Conservation (phyloP, 768 basidiomycete genomes). For the Trametes cinnabarina region DNA sequence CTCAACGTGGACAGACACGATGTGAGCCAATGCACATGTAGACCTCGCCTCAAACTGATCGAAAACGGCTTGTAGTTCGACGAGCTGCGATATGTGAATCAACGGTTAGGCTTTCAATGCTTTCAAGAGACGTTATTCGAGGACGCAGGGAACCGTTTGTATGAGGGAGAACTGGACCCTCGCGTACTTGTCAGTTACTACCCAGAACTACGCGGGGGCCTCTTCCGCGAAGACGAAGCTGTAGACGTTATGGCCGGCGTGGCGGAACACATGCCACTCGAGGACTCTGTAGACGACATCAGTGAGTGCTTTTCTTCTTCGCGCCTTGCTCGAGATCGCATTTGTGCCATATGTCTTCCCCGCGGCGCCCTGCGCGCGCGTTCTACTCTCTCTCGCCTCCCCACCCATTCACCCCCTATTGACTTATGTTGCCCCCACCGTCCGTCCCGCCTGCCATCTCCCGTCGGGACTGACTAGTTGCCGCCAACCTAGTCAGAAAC, state of each 20-base stretch:
- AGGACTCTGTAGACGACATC: slow-evolving; percentile 75
- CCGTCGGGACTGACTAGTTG: slow-evolving; percentile 79
- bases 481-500: slow-evolving; percentile 85
- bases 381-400: slow-evolving; percentile 8
- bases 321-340: slow-evolving; percentile 2
- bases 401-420: slow-evolving; percentile 18
- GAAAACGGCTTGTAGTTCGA: slow-evolving; percentile 44
- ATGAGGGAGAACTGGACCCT: slow-evolving; percentile 81
- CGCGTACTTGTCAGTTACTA: slow-evolving; percentile 79
- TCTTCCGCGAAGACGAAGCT: slow-evolving; percentile 54
- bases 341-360: slow-evolving; percentile 18
- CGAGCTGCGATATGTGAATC: slow-evolving; percentile 75
- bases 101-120: slow-evolving; percentile 78
- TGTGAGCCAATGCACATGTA: slow-evolving; percentile 33
- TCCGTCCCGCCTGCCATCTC: slow-evolving; percentile 35
- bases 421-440: slow-evolving; percentile 19
- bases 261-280: slow-evolving; percentile 63
- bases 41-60: not conserved
- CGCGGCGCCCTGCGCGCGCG: not conserved
- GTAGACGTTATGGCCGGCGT: slow-evolving; percentile 77
- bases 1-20: slow-evolving; percentile 55
- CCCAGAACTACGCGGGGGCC: slow-evolving; percentile 65
- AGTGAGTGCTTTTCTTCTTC: slow-evolving; percentile 56
- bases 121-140: slow-evolving; percentile 79
- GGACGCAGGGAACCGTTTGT: slow-evolving; percentile 75